phyloP scores from a whole-genome alignment of 148 eudicot species.

The Vaccinium myrtillus region DNA sequence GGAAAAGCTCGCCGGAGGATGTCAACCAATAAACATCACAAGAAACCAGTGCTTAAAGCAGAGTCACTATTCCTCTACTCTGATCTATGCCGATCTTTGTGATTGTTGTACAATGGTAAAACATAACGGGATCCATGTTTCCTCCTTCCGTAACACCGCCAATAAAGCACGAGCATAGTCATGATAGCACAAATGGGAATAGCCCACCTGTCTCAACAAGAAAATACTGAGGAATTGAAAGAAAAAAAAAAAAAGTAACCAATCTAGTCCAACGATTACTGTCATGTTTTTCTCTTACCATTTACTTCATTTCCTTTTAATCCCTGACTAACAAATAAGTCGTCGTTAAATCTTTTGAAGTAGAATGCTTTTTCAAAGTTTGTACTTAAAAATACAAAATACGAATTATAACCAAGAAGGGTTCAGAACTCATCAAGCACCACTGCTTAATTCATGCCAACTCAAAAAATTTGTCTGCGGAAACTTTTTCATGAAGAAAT shows the following conservation, averaged over 20 bases:
- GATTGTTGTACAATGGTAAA: slow-evolving; percentile 68
- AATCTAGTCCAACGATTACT: not conserved
- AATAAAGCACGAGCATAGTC: slow-evolving; percentile 55
- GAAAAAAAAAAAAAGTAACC: not conserved
- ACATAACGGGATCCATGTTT: slow-evolving; percentile 59
- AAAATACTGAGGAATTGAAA: not conserved
- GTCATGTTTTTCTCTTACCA: not conserved
- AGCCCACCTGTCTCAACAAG: slow-evolving; percentile 79
- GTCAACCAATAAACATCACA: not conserved
- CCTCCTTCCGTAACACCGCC: slow-evolving; percentile 87
- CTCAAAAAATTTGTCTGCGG: not conserved
- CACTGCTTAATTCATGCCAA: not conserved
- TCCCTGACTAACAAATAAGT: not conserved
- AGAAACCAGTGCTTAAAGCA: not conserved
- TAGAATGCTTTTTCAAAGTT: not conserved
- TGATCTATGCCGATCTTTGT: slow-evolving; percentile 63
- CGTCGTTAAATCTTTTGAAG: not conserved
- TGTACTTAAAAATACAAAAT: not conserved
- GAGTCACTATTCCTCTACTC: slow-evolving; percentile 36
- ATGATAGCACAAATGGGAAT: slow-evolving; percentile 57
- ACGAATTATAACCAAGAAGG: not conserved
- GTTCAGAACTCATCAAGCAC: slow-evolving; percentile 7
- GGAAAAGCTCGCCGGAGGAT: slow-evolving; percentile 16
- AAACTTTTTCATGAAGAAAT: not conserved
- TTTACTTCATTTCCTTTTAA: not conserved